Evolutionary conservation across 2,329 filamentous ascomycete species (phyloP).

Genomic region (Corynespora cassiicola): DNA sequence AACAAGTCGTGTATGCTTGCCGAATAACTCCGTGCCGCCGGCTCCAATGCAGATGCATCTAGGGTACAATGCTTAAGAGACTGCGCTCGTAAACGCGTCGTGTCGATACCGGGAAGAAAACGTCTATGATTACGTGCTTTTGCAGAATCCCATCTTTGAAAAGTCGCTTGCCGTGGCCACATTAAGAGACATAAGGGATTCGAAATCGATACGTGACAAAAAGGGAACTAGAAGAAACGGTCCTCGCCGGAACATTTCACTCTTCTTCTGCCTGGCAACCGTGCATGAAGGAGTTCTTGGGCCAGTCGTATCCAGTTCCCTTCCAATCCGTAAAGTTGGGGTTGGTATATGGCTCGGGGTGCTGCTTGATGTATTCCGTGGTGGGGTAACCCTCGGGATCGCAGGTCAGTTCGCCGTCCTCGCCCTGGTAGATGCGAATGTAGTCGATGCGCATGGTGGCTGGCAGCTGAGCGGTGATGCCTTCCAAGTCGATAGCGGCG

Average conservation of each 20-base stretch:
- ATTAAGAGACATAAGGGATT: conserved; percentile 27
- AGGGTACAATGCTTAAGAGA: conserved; percentile 22
- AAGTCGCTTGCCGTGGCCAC: conserved; percentile 36
- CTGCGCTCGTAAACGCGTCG: conserved; percentile 10
- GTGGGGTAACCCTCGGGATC: conserved; percentile 72
- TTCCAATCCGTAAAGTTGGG: conserved; percentile 68
- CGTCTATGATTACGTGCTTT: conserved; percentile 40
- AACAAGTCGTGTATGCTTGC: conserved; percentile 22
- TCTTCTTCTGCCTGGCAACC: conserved; percentile 60
- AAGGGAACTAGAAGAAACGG: conserved; percentile 5
- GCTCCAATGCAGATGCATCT: conserved; percentile 31
- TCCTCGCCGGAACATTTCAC: conserved; percentile 14
- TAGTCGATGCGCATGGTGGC: conserved; percentile 74
- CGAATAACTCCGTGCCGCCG: conserved; percentile 18
- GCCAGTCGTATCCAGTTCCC: conserved; percentile 63
- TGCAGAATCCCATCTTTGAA: conserved; percentile 29
- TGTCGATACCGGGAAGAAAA: conserved; percentile 16
- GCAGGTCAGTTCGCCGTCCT: conserved; percentile 66
- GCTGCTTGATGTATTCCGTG: conserved; percentile 69
- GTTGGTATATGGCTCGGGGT: conserved; percentile 68
- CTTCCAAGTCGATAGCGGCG: conserved; percentile 65
- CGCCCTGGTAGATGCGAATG: conserved; percentile 72
- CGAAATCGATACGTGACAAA: conserved; percentile 14
- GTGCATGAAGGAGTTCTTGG: conserved; percentile 67
- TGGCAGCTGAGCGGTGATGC: conserved; percentile 63